Evolutionary conservation across 2,329 filamentous ascomycete species (phyloP).

Genomic region (Exophiala sideris): DNA sequence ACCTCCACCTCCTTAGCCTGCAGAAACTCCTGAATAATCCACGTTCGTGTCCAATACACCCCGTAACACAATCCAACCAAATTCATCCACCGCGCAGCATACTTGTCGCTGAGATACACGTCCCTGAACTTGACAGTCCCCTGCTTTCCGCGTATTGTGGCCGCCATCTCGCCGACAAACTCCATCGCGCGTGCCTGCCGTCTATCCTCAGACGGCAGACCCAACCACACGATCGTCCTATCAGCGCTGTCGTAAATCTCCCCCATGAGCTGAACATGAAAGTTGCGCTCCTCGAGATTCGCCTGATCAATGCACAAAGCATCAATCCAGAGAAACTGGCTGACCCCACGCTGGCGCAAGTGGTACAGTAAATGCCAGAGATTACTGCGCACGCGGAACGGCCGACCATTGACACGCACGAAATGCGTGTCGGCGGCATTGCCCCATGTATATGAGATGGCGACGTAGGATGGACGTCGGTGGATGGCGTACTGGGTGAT

Average conservation of each 20-base stretch:
- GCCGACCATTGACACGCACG: slow-evolving; percentile 25
- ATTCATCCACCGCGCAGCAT: slow-evolving; percentile 13
- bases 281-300: slow-evolving; percentile 27
- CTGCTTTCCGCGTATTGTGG: background rate
- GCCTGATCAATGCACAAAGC: slow-evolving; percentile 28
- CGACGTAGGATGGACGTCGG: slow-evolving; percentile 22
- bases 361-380: slow-evolving; percentile 24
- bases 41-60: slow-evolving; percentile 28
- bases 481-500: slow-evolving; percentile 27
- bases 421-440: slow-evolving; percentile 6
- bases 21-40: slow-evolving; percentile 30
- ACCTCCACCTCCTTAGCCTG: slow-evolving; percentile 24
- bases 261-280: slow-evolving; percentile 26
- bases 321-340: slow-evolving; percentile 25
- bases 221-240: slow-evolving; percentile 28
- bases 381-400: slow-evolving; percentile 21
- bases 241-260: slow-evolving; percentile 25
- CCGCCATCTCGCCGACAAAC: slow-evolving; percentile 23
- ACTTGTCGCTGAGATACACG: slow-evolving; percentile 2
- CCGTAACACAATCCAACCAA: slow-evolving; percentile 21
- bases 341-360: slow-evolving; percentile 22
- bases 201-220: slow-evolving; percentile 25
- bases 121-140: background rate
- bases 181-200: slow-evolving; percentile 23
- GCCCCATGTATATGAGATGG: slow-evolving; percentile 29